Evolutionary conservation across 2,329 filamentous ascomycete genomes (phyloP).

Genomic region (Trichoderma simmonsii): DNA sequence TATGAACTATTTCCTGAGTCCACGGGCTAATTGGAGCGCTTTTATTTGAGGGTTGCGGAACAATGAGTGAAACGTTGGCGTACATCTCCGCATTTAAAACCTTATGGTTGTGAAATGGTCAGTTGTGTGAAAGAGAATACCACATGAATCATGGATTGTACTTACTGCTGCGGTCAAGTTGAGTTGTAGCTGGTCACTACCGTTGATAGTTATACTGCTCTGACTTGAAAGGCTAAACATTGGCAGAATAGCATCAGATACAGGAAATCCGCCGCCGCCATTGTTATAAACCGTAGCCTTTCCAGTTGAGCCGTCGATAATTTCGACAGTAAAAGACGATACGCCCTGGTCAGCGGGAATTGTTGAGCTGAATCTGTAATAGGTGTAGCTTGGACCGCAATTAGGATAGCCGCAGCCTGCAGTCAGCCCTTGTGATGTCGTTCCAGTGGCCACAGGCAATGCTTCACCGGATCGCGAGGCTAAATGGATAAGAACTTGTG

Average conservation of each 20-base stretch:
- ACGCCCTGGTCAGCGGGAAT: not conserved
- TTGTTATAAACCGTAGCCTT: not conserved
- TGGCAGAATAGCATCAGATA: not conserved
- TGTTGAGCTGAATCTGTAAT: not conserved
- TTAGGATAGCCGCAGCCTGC: not conserved
- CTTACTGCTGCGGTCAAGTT: not conserved
- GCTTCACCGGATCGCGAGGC: not conserved
- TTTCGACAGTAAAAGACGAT: slow-evolving; percentile 3
- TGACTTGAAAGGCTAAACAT: not conserved
- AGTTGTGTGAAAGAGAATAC: not conserved
- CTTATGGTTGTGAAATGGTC: not conserved
- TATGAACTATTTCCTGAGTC: not conserved
- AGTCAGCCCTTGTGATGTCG: not conserved
- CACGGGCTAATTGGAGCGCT: not conserved
- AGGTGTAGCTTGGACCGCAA: not conserved
- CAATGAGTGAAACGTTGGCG: not conserved
- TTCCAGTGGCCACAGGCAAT: not conserved
- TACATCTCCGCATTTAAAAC: not conserved
- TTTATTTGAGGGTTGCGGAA: not conserved
- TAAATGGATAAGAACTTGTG: not conserved
- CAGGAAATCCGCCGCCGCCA: not conserved
- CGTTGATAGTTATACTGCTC: not conserved
- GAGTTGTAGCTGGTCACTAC: not conserved
- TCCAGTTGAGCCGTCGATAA: not conserved
- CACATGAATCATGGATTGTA: not conserved